Evolutionary conservation across 768 basidiomycete genomes (phyloP), one percentile per base, ranked within the genome.

Genomic region (Tricholoma bakamatsutake): DNA sequence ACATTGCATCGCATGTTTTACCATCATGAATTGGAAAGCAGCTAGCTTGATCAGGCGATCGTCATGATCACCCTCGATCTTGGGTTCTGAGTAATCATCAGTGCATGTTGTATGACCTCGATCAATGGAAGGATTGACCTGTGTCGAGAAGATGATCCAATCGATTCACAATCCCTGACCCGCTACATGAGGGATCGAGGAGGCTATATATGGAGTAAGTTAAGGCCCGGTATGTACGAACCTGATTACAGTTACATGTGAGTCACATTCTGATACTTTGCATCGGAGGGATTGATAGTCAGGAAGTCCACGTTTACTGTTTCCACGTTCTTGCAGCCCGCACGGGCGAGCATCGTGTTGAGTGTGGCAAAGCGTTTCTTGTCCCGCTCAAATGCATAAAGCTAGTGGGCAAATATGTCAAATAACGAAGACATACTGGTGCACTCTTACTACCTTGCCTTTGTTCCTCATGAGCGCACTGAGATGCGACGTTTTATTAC

Each of bases 1-100:
- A 94, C 94, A 98, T 71, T 85, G 87, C 88, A 99, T 94, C 15
- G 97, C 96, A 66, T 98, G 97, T 66, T 81, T 83, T 62, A 98
- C 83, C 83, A 98, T 93, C 70, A 81, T 78, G 33, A 93, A 77
- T 64, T 99, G 97, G 69, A 99, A 99, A 15, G 80, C 74, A 3
- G 92, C 84, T 9, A 99, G 81, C 62, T 92, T 93, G 60, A 81
- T 78, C 45, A 99, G 76, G 37, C 97, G 85, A 34, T 84, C 84
- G 54, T 82, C 78, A 54, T 80, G 78, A 27, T 71, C 78, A 40
- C 77, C 76, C 9, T 81, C 80, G 50, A 83, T 76, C 66, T 84
- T 85, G 51, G 76, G 68, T 57, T 84, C 87, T 84, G 59, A 45
- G 54, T 10, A 57, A 61, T 50, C 43, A 27, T 37, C 24, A 45